A percentile compares a stretch with the other conserved stretches of the same genome.
Evolutionary conservation across 1,284 basidiomycete species (phyloP).

Genomic region (Tilletia walkeri): DNA sequence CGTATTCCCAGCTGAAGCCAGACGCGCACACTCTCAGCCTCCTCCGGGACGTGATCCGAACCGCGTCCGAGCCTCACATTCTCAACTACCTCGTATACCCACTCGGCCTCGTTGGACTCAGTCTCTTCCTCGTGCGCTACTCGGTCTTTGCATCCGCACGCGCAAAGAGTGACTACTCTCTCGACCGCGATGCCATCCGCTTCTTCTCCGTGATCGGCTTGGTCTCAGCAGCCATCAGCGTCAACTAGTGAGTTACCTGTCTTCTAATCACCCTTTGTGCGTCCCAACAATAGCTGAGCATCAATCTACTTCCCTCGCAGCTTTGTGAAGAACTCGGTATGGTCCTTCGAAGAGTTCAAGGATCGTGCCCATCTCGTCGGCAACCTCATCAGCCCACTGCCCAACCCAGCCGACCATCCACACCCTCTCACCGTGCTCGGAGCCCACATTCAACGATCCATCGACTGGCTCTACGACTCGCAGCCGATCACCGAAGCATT

Average conservation of each 20-base stretch:
- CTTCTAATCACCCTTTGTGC: background rate
- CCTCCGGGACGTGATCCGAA: background rate
- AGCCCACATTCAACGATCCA: background rate
- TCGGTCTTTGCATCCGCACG: constrained; percentile 3
- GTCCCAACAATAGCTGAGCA: background rate
- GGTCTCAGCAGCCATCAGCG: background rate
- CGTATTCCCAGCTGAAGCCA: too few relatives aligned
- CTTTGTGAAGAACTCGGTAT: background rate
- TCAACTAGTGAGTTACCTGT: background rate
- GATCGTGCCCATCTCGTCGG: constrained; percentile 5
- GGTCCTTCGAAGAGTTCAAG: constrained; percentile 5
- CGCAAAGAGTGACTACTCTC: background rate
- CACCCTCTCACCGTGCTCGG: background rate
- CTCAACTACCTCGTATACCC: constrained; percentile 1
- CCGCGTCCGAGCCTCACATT: background rate
- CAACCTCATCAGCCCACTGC: constrained; percentile 6
- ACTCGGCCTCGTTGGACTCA: background rate
- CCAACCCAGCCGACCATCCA: background rate
- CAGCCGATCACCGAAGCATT: background rate
- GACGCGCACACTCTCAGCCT: background rate
- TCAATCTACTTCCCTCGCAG: background rate
- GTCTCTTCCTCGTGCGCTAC: background rate
- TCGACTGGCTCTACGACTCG: constrained; percentile 5
- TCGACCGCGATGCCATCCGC: background rate
- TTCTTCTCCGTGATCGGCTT: background rate